Percentiles rank a stretch among this genome's conserved stretches.
Evolutionary conservation across 768 basidiomycete genomes (phyloP).

Genomic region (Hebeloma cylindrosporum): DNA sequence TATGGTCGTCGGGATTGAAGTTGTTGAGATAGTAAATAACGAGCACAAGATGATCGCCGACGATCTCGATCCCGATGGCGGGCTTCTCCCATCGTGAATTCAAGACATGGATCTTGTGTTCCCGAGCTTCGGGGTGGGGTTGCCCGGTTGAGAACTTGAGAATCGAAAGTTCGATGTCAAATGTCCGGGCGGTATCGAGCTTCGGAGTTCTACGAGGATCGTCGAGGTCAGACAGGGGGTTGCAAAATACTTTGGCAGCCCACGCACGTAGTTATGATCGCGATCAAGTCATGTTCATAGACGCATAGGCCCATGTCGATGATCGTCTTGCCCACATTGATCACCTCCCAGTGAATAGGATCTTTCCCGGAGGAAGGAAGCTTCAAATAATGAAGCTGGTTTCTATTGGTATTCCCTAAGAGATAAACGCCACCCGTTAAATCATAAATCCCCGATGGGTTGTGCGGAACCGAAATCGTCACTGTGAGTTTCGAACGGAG

Average conservation of each 20-base stretch:
- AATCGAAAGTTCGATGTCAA: conserved; percentile 28
- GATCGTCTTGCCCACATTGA: conserved; percentile 29
- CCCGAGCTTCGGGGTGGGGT: conserved; percentile 35
- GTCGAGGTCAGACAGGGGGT: background rate
- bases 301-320: conserved; percentile 45
- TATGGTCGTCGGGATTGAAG: conserved; percentile 21
- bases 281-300: conserved; percentile 46
- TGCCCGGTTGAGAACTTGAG: conserved; percentile 35
- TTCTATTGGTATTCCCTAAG: conserved; percentile 31
- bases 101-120: conserved; percentile 30
- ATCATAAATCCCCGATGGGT: conserved; percentile 42
- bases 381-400: conserved; percentile 30
- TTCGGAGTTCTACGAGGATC: too few relatives aligned
- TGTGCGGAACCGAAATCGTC: conserved; percentile 27
- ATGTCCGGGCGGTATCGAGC: too few relatives aligned
- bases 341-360: conserved; percentile 27
- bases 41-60: conserved; percentile 44
- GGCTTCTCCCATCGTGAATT: conserved; percentile 27
- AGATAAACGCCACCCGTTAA: conserved; percentile 42
- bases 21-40: conserved; percentile 28
- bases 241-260: background rate
- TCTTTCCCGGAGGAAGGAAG: conserved; percentile 32
- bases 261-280: conserved; percentile 39
- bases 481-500: conserved; percentile 25
- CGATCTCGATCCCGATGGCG: conserved; percentile 42